Evolutionary conservation across 2,329 filamentous ascomycete species (phyloP), one percentile per base, ranked within the genome.

Genomic region (Diaporthe eres): DNA sequence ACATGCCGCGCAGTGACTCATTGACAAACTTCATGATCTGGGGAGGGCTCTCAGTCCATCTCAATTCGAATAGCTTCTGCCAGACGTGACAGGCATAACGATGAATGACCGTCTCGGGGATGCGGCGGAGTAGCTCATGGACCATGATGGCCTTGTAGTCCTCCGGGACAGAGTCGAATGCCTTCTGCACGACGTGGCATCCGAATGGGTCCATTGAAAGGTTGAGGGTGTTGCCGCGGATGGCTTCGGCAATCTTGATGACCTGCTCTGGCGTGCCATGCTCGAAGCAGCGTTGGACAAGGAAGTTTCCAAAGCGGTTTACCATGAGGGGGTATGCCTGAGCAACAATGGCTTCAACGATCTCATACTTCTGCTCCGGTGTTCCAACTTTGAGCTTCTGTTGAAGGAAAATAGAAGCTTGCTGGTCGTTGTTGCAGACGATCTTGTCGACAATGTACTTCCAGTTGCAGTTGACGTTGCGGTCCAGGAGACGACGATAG

Each of bases 361-460:
- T 98, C 79, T 98, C 96, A 81, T 95, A 98, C 85, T 98, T 99
- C 84, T 98, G 97, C 81, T 98, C 96, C 0, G 93, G 90, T 5
- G 96, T 98, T 76, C 96, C 96, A 77, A 98, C 94, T 87, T 99
- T 99, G 80, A 99, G 94, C 87, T 99, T 99, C 86, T 99, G 97
- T 84, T 99, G 97, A 60, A 99, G 88, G 85, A 99, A 99, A 81
- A 99, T 98, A 2, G 97, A 99, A 13, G 97, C 97, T 85, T 99
- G 97, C 85, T 99, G 97, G 82, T 99, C 97, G 84, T 99, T 98
- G 87, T 96, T 98, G 90, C 95, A 97, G 79, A 99, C 96, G 82
- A 99, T 99, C 88, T 98, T 98, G 87, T 99, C 96, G 74, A 99
- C 97, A 80, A 99, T 98, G 83, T 98, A 98, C 86, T 97, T 98